Base-by-base conservation (phyloP, 2,329 filamentous ascomycete species). In the Ascochyta fabae region DNA sequence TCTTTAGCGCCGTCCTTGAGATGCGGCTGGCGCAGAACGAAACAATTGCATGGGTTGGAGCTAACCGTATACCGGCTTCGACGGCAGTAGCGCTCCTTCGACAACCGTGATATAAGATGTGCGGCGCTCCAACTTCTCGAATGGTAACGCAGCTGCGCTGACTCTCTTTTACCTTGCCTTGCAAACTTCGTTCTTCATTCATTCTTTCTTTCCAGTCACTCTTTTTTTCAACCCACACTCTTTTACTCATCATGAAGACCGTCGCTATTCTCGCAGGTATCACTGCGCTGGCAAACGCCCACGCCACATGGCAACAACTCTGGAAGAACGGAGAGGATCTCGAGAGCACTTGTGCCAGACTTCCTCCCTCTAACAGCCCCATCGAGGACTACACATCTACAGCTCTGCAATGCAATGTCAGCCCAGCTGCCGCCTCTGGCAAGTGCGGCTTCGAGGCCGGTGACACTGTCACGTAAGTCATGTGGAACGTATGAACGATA, bases 311-410 rank as follows among this genome's bases (percentile, higher is more conserved):
- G 58, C 68, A 70, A 61, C 67, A 70, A 59, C 60, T 69, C 33
- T 69, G 67, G 66, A 67, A 64, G 57, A 69, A 70, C 43, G 68
- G 68, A 42, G 63, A 69, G 49, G 68, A 70, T 51, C 62, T 69
- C 6, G 64, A 67, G 55, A 67, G 62, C 62, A 68, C 65, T 8
- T 70, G 68, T 46, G 68, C 66, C 23, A 63, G 68, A 51, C 57
- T 69, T 29, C 65, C 67, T 40, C 43, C 62, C 8, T 62, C 65
- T 42, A 70, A 70, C 61, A 70, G 65, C 57, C 68, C 68, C 23
- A 61, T 70, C 19, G 64, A 69, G 55, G 65, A 67, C 57, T 70
- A 70, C 62, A 66, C 66, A 24, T 61, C 66, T 53, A 70, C 58
- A n/a, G 68, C 68, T 48, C 54, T 70, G 34, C 66, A 69, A 54